Base-by-base conservation (phyloP, 495 filamentous ascomycete genomes). In the Tuber brumale region DNA sequence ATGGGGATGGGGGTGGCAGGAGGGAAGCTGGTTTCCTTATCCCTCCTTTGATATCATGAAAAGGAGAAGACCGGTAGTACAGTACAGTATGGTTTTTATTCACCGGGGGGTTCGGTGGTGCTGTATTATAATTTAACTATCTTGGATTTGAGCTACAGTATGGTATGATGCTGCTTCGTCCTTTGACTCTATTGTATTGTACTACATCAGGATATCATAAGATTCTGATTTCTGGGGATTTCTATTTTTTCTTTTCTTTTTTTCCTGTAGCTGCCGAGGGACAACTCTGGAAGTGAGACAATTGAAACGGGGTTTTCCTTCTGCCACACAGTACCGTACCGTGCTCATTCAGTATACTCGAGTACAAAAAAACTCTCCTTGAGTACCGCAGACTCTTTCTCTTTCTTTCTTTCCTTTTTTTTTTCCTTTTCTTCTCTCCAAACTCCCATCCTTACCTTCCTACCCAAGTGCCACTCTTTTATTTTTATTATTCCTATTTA, bases 351-450 rank as follows among this genome's bases (percentile, higher is more conserved):
- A 35, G 57, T 66, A 61, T 3, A 6, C 57, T n/a, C n/a, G n/a
- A n/a, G n/a, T n/a, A n/a, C n/a, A n/a, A 66, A 31, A 66, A 18
- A 66, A 18, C 57, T 66, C 57, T 27, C 27, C 37, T 39, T 3
- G 37, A 39, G 37, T 39, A 39, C 37, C 37, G 37, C 5, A 39
- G 27, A 66, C 27, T 77, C 48, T 66, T 69, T 75, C 76, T 77
- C 46, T 73, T 48, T 39, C 37, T 39, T 39, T 75, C 27, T 27
- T 51, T 27, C 42, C 41, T 23, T 69, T 71, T n/a, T 35, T 37
- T 71, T 46, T 35, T 21, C 42, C 70, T 46, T 70, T 70, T 37
- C 73, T 46, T 37, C 27, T 71, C 31, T 45, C 72, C 66, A n/a
- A 48, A 66, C 57, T 75, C 45, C 35, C 69, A 39, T 66, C 57